These are phyloP conservation scores for Viola pubescens DNA, from an alignment of 441 rosid species.

Conservation along the genomic window DNA sequence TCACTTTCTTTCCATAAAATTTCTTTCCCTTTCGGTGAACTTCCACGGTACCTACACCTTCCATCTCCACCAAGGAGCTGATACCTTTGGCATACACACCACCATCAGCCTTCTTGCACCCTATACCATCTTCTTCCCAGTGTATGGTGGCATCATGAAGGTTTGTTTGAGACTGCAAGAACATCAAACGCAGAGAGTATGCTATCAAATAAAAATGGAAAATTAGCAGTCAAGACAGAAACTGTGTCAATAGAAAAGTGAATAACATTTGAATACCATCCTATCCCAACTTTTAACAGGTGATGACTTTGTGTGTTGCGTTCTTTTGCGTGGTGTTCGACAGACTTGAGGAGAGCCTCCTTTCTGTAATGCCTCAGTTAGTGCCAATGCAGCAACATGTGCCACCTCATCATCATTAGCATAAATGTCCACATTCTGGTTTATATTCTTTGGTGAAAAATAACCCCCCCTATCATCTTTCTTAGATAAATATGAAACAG, in stretches of 20 bases:
- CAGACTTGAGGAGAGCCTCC: constrained; percentile 58
- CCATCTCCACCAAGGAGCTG: constrained; percentile 42
- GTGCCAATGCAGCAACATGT: constrained; percentile 58
- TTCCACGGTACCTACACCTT: constrained; percentile 58
- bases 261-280: constrained; percentile 36
- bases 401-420: constrained; percentile 48
- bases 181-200: constrained; percentile 24
- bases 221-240: constrained; percentile 1
- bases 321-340: constrained; percentile 28
- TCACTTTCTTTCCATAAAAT: constrained; percentile 42
- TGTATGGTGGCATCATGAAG: constrained; percentile 32
- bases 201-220: neutral
- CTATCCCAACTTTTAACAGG: constrained; percentile 48
- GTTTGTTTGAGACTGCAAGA: constrained; percentile 29
- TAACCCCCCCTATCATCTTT: constrained; percentile 44
- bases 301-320: constrained; percentile 34
- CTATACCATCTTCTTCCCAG: constrained; percentile 33
- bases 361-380: constrained; percentile 53
- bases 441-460: constrained; percentile 35
- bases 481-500: constrained; percentile 40
- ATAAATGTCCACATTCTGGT: constrained; percentile 41
- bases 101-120: constrained; percentile 32
- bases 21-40: constrained; percentile 49
- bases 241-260: neutral
- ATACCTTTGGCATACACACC: constrained; percentile 35